Evolutionary conservation across 2,329 filamentous ascomycete genomes (phyloP).

Genomic region (Trichothecium roseum): DNA sequence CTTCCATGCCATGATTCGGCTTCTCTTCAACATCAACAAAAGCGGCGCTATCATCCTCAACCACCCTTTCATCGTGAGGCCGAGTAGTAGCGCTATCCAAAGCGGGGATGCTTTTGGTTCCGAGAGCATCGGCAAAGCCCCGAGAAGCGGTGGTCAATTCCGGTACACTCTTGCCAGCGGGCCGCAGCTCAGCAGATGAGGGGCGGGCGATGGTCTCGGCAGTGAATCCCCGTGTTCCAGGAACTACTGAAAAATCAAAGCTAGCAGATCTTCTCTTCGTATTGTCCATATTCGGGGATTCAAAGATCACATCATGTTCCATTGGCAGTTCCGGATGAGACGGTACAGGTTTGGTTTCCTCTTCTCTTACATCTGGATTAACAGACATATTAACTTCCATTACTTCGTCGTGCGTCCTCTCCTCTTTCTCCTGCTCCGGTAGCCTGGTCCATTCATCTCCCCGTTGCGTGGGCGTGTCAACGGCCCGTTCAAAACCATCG

Average conservation of each 20-base stretch:
- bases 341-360: background rate
- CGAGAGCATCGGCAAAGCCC: too few species aligned
- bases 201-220: too few species aligned
- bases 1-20: background rate
- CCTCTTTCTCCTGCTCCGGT: conserved; percentile 5
- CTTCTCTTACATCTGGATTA: background rate
- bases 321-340: background rate
- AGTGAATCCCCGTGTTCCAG: background rate
- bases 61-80: conserved; percentile 1
- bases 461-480: background rate
- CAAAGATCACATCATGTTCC: background rate
- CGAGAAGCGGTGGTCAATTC: too few species aligned
- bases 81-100: too few species aligned
- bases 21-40: background rate
- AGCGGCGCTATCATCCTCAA: background rate
- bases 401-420: background rate
- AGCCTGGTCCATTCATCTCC: background rate
- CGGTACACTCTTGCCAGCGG: too few species aligned
- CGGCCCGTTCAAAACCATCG: background rate
- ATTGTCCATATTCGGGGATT: background rate
- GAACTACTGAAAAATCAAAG: conserved; percentile 3
- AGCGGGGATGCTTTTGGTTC: too few species aligned
- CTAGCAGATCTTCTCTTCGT: conserved; percentile 2
- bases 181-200: too few species aligned
- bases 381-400: background rate